These are phyloP conservation scores for Tripterygium wilfordii DNA, from an alignment of 177 flowering plant genomes.

Conservation along the genomic window DNA sequence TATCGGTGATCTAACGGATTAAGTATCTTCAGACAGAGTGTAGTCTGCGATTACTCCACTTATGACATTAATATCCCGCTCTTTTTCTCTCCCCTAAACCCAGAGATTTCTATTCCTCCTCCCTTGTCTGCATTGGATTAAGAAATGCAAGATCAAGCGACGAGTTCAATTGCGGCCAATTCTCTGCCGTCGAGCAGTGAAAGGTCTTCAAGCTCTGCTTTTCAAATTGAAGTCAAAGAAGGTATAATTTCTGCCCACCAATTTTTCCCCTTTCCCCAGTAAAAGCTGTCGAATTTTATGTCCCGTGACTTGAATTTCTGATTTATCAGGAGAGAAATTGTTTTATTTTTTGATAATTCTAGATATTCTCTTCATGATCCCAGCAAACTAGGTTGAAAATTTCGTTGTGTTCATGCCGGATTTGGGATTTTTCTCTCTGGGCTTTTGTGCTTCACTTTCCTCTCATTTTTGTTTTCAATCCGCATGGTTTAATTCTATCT, in stretches of 20 bases:
- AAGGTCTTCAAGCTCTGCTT: slow-evolving; percentile 87
- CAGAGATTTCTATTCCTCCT: not conserved
- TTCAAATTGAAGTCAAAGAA: slow-evolving; percentile 74
- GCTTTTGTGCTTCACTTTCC: not conserved
- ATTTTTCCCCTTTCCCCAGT: not conserved
- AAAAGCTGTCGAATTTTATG: not conserved
- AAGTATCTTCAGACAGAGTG: not conserved
- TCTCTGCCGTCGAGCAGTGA: slow-evolving; percentile 94
- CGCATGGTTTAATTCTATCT: too few relatives aligned
- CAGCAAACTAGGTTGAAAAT: not conserved
- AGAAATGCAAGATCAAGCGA: slow-evolving; percentile 73
- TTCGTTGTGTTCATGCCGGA: not conserved
- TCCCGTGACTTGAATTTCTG: not conserved
- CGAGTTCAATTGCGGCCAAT: slow-evolving; percentile 58
- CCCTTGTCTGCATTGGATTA: not conserved
- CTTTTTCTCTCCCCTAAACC: slow-evolving; percentile 22
- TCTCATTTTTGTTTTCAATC: too few relatives aligned
- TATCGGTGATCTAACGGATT: slow-evolving; percentile 24
- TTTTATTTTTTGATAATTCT: not conserved
- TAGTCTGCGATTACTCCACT: slow-evolving; percentile 1
- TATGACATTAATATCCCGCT: slow-evolving; percentile 57
- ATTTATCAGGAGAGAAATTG: not conserved
- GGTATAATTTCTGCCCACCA: slow-evolving; percentile 31
- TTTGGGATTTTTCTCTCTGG: slow-evolving; percentile 6
- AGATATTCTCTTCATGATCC: not conserved